Percentiles rank a stretch among this genome's conserved stretches.
These are phyloP conservation scores for Argentina anserina DNA, from an alignment of 306 rosid species.

Conservation along the genomic window DNA sequence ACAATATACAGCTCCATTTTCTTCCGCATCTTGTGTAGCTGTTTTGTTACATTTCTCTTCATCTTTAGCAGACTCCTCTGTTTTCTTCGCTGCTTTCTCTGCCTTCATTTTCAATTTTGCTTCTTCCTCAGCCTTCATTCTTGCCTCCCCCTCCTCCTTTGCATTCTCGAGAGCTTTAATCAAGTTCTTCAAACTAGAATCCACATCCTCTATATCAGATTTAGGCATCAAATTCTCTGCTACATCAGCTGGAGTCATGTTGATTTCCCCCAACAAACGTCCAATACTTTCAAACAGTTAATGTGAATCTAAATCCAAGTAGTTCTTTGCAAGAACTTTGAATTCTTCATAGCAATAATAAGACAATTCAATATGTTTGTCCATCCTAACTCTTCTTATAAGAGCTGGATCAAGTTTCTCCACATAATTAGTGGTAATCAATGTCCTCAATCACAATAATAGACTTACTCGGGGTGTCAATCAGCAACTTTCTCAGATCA, in stretches of 20 bases:
- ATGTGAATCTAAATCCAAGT: constrained; percentile 47
- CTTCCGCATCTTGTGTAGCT: background rate
- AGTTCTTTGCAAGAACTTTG: constrained; percentile 59
- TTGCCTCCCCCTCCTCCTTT: constrained; percentile 46
- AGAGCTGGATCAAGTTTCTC: constrained; percentile 68
- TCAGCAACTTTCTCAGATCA: constrained; percentile 31
- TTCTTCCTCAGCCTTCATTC: constrained; percentile 31
- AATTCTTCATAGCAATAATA: constrained; percentile 62
- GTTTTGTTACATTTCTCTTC: constrained; percentile 6
- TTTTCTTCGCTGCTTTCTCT: background rate
- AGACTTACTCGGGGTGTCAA: constrained; percentile 35
- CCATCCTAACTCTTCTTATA: constrained; percentile 68
- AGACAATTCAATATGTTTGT: constrained; percentile 62
- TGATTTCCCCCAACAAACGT: constrained; percentile 32
- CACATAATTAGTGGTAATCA: constrained; percentile 54
- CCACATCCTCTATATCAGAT: constrained; percentile 33
- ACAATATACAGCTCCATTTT: background rate
- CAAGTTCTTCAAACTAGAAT: constrained; percentile 42
- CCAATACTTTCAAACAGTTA: constrained; percentile 29
- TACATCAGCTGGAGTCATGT: constrained; percentile 66
- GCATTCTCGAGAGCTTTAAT: constrained; percentile 41
- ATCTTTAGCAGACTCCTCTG: background rate
- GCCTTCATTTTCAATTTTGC: background rate
- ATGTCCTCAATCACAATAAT: constrained; percentile 41
- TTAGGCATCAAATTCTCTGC: constrained; percentile 71